These are phyloP conservation scores for Linum usitatissimum DNA, from an alignment of 345 rosid species.

Conservation along the genomic window DNA sequence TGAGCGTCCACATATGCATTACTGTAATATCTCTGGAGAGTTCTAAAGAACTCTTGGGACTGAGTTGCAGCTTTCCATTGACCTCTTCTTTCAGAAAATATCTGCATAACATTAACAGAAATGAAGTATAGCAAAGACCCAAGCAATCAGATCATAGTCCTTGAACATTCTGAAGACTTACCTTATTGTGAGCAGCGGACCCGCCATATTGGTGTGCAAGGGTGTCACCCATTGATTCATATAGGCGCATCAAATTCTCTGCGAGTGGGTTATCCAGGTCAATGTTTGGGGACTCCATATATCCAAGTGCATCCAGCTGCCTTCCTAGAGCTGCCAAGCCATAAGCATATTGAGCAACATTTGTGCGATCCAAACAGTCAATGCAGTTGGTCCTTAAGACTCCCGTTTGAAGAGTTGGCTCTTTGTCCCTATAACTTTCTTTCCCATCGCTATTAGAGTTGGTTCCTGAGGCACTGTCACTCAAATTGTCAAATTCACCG, in stretches of 20 bases:
- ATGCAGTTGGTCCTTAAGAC: conserved; percentile 93
- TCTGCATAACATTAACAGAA: conserved; percentile 32
- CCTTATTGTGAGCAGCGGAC: conserved; percentile 98
- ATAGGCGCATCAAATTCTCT: conserved; percentile 59
- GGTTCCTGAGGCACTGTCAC: conserved; percentile 21
- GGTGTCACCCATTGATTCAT: conserved; percentile 93
- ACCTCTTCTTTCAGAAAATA: conserved; percentile 91
- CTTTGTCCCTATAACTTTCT: conserved; percentile 24
- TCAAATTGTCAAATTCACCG: conserved; percentile 22
- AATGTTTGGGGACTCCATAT: conserved; percentile 35
- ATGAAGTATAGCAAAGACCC: background rate
- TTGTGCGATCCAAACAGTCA: conserved; percentile 94
- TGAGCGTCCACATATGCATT: conserved; percentile 86
- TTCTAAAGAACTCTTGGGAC: conserved; percentile 84
- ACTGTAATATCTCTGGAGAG: conserved; percentile 82
- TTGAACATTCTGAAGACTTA: conserved; percentile 11
- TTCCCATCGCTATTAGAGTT: conserved; percentile 13
- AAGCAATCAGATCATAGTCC: background rate
- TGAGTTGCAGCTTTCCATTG: conserved; percentile 98
- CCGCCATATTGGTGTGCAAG: conserved; percentile 97
- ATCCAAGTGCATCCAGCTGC: conserved; percentile 61
- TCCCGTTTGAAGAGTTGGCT: conserved; percentile 60
- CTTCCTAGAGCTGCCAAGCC: conserved; percentile 79
- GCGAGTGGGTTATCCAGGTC: conserved; percentile 68
- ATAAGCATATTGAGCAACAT: conserved; percentile 88